A percentile compares a stretch with the other conserved stretches of the same genome.
Evolutionary conservation across 495 filamentous ascomycete genomes (phyloP).

Genomic region (Durotheca rogersii): DNA sequence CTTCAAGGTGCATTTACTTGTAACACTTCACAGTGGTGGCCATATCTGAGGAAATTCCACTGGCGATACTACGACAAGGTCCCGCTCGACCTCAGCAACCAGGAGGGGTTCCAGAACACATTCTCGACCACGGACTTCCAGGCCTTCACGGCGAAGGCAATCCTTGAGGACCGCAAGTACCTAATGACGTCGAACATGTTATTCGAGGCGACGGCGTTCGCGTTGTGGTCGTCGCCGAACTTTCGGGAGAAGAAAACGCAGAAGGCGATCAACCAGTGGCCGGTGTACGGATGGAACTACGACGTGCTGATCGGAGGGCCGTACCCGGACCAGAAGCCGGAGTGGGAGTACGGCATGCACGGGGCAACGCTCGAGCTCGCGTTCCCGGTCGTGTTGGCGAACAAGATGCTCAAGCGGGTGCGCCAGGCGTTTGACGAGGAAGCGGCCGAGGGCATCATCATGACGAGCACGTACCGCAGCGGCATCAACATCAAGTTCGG

Average conservation of each 20-base stretch:
- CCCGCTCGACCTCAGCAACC: constrained; percentile 38
- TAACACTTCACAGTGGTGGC: constrained; percentile 47
- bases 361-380: constrained; percentile 51
- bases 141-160: constrained; percentile 40
- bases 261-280: constrained; percentile 42
- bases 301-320: constrained; percentile 53
- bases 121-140: constrained; percentile 50
- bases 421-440: constrained; percentile 49
- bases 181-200: constrained; percentile 51
- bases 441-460: constrained; percentile 39
- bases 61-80: constrained; percentile 52
- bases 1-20: not conserved
- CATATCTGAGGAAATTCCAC: constrained; percentile 50
- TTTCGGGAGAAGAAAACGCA: constrained; percentile 53
- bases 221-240: constrained; percentile 48
- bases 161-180: constrained; percentile 51
- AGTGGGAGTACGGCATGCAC: constrained; percentile 51
- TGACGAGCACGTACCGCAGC: constrained; percentile 52
- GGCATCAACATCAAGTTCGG: constrained; percentile 58
- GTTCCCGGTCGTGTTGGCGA: constrained; percentile 50
- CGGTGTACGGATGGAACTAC: constrained; percentile 54
- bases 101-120: constrained; percentile 53
- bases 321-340: constrained; percentile 49
- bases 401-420: constrained; percentile 50
- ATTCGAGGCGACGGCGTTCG: constrained; percentile 50